Conservation (phyloP, 345 rosid genomes). For the Citrus inodora region DNA sequence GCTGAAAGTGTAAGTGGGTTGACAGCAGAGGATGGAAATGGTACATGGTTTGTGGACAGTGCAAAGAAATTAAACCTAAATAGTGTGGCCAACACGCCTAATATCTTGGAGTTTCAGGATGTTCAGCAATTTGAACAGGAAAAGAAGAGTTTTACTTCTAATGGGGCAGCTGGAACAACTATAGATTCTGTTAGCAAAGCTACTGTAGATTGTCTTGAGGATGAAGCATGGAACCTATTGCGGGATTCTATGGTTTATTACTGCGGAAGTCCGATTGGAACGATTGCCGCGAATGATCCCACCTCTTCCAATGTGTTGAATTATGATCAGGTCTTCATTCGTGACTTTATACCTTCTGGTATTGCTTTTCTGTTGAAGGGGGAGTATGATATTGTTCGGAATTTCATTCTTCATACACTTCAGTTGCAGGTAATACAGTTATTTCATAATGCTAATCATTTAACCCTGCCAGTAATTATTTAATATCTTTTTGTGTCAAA, state of each 20-base stretch:
- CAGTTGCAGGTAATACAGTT: slow-evolving; percentile 52
- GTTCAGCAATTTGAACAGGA: slow-evolving; percentile 34
- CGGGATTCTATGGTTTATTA: slow-evolving; percentile 69
- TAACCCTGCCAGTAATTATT: too few relatives aligned
- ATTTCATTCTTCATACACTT: slow-evolving; percentile 50
- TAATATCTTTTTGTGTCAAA: background rate
- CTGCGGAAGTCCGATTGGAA: slow-evolving; percentile 81
- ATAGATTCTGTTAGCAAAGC: slow-evolving; percentile 19
- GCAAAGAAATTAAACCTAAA: slow-evolving; percentile 40
- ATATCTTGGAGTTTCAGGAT: slow-evolving; percentile 30
- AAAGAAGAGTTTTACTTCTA: slow-evolving; percentile 23
- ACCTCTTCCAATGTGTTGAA: slow-evolving; percentile 52
- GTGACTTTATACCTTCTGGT: slow-evolving; percentile 54
- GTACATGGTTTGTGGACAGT: slow-evolving; percentile 37
- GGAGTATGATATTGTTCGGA: slow-evolving; percentile 53
- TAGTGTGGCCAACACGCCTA: slow-evolving; percentile 21
- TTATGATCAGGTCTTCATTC: slow-evolving; percentile 53
- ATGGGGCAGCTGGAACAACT: slow-evolving; percentile 25
- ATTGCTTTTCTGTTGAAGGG: slow-evolving; percentile 55
- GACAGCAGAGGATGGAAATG: slow-evolving; percentile 29
- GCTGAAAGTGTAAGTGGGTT: slow-evolving; percentile 34
- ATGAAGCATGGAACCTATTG: slow-evolving; percentile 89
- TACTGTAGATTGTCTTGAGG: slow-evolving; percentile 45
- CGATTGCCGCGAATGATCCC: slow-evolving; percentile 91
- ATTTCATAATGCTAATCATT: background rate